phyloP scores from a whole-genome alignment of 2,329 filamentous ascomycete species.

The Seiridium cupressi region DNA sequence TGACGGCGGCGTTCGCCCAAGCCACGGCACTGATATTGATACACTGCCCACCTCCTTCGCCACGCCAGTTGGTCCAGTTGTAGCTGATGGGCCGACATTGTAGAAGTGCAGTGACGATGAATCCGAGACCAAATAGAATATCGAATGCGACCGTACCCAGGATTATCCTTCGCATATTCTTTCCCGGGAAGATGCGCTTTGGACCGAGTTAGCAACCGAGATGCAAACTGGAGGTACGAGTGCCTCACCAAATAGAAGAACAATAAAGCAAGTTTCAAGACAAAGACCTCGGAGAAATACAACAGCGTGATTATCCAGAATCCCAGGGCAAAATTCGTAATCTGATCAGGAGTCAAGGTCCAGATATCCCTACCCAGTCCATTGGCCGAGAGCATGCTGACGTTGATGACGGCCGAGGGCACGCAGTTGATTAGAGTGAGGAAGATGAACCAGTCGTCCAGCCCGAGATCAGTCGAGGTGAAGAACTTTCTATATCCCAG shows the following conservation, averaged over 20 bases:
- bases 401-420: conserved; percentile 16
- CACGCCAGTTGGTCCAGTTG: conserved; percentile 37
- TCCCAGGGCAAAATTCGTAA: conserved; percentile 20
- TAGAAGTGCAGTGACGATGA: conserved; percentile 23
- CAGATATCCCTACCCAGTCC: conserved; percentile 26
- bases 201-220: background rate
- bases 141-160: conserved; percentile 20
- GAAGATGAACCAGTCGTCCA: conserved; percentile 16
- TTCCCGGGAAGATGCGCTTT: conserved; percentile 30
- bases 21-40: conserved; percentile 30
- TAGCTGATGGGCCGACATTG: conserved; percentile 32
- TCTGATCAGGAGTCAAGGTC: conserved; percentile 21
- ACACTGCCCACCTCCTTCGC: conserved; percentile 26
- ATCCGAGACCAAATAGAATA: conserved; percentile 18
- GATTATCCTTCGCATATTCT: conserved; percentile 12
- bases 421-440: conserved; percentile 12
- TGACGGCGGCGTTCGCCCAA: conserved; percentile 35
- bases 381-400: conserved; percentile 11
- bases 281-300: conserved; percentile 20
- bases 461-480: conserved; percentile 12
- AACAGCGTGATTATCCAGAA: conserved; percentile 21
- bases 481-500: conserved; percentile 14
- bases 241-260: conserved; percentile 29
- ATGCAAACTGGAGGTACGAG: background rate
- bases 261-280: conserved; percentile 35